Percentiles rank a stretch among this genome's conserved stretches.
Conservation (phyloP, 2,329 filamentous ascomycete genomes). For the Apiospora saccharicola region DNA sequence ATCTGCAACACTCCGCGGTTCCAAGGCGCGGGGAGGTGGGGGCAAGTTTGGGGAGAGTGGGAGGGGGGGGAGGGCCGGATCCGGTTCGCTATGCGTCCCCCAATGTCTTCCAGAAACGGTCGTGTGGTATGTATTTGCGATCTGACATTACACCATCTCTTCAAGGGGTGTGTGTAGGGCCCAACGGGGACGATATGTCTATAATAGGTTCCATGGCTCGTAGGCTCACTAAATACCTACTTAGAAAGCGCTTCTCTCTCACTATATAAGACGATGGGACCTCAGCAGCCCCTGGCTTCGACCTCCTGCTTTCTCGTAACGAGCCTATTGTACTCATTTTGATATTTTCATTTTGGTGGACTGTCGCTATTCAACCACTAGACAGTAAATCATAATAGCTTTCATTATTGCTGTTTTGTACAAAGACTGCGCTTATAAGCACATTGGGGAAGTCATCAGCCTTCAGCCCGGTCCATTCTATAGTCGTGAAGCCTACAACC, state of each 20-base stretch:
- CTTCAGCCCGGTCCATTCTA: background rate
- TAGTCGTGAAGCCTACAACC: conserved; percentile 2
- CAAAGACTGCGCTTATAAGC: conserved; percentile 5
- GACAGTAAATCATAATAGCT: background rate
- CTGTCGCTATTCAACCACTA: too few relatives aligned
- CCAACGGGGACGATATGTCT: background rate
- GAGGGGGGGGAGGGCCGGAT: background rate
- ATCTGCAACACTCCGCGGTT: conserved; percentile 12
- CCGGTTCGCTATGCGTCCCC: conserved; percentile 5
- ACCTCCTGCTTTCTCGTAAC: background rate
- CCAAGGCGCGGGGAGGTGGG: conserved; percentile 6
- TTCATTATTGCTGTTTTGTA: conserved; percentile 13
- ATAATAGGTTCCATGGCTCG: background rate
- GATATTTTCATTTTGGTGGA: too few relatives aligned
- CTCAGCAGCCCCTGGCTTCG: background rate
- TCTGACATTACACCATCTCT: conserved; percentile 3
- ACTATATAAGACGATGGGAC: background rate
- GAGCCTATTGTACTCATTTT: background rate
- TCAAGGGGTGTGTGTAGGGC: too few relatives aligned
- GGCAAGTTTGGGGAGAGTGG: background rate
- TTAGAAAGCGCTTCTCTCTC: background rate
- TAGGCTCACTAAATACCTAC: background rate
- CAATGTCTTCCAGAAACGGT: background rate
- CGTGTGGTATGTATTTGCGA: conserved; percentile 6
- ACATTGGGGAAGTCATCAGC: background rate